Evolutionary conservation across 345 rosid species (phyloP).

Genomic region (Boechera divaricarpa): DNA sequence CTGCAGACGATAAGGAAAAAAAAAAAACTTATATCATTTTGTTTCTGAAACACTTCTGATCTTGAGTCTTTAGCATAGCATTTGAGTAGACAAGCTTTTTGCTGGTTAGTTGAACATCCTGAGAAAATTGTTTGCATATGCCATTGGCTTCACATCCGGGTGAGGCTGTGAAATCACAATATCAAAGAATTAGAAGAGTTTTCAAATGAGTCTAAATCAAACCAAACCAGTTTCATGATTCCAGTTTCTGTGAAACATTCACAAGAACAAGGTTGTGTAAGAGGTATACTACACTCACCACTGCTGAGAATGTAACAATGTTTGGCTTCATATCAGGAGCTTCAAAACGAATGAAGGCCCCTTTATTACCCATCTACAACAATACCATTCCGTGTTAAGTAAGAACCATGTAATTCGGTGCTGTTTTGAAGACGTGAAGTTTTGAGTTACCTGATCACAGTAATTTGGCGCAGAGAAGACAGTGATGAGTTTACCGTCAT

Average conservation of each 20-base stretch:
- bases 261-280: slow-evolving; percentile 17
- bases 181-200: background rate
- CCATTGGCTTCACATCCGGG: slow-evolving; percentile 98
- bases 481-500: slow-evolving; percentile 94
- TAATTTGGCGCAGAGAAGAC: slow-evolving; percentile 99
- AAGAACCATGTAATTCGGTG: background rate
- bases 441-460: slow-evolving; percentile 85
- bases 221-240: background rate
- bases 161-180: slow-evolving; percentile 68
- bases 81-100: slow-evolving; percentile 14
- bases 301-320: slow-evolving; percentile 89
- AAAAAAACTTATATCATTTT: slow-evolving; percentile 36
- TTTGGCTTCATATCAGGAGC: slow-evolving; percentile 94
- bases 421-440: background rate
- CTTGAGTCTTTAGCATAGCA: slow-evolving; percentile 27
- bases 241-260: background rate
- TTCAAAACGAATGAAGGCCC: slow-evolving; percentile 91
- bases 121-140: slow-evolving; percentile 88
- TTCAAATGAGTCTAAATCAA: background rate
- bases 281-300: slow-evolving; percentile 62
- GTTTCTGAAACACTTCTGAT: slow-evolving; percentile 36
- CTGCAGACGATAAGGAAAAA: slow-evolving; percentile 30
- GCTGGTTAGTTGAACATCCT: slow-evolving; percentile 63
- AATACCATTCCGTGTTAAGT: slow-evolving; percentile 11
- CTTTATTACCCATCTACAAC: slow-evolving; percentile 97